Conservation (phyloP, 345 rosid species). For the Salix brachista region DNA sequence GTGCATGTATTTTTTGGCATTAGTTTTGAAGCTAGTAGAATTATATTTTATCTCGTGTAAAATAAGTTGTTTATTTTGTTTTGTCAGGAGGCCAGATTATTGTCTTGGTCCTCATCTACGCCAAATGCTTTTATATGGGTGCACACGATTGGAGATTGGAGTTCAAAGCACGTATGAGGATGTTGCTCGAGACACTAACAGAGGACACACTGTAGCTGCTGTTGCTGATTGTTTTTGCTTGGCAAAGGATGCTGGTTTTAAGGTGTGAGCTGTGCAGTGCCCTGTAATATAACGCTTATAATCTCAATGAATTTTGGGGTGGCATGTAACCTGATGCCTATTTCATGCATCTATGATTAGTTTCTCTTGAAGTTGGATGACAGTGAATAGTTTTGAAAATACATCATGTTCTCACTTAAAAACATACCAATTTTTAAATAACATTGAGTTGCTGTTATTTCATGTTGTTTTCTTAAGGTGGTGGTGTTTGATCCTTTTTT, state of each 20-base stretch:
- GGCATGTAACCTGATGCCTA: background rate
- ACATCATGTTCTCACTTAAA: background rate
- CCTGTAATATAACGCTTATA: background rate
- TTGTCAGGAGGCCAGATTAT: constrained; percentile 90
- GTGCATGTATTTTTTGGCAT: constrained; percentile 3
- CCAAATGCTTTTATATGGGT: constrained; percentile 95
- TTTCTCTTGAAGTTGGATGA: background rate
- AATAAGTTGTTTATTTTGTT: background rate
- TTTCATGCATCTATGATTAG: background rate
- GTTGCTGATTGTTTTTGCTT: constrained; percentile 98
- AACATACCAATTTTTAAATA: background rate
- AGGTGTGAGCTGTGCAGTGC: constrained; percentile 41
- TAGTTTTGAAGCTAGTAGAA: background rate
- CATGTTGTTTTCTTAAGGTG: background rate
- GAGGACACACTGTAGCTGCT: constrained; percentile 98
- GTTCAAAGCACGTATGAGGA: constrained; percentile 99
- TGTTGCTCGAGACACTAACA: constrained; percentile 94
- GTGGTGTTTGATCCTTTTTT: background rate
- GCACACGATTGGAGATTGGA: constrained; percentile 95
- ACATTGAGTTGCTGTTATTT: background rate
- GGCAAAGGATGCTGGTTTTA: constrained; percentile 99
- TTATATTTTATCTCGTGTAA: background rate
- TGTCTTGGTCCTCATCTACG: constrained; percentile 97
- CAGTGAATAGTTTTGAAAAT: background rate
- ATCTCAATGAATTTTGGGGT: background rate